Evolutionary conservation across 208 protist genomes (phyloP).

Genomic region (Trypanosoma platydactyli): DNA sequence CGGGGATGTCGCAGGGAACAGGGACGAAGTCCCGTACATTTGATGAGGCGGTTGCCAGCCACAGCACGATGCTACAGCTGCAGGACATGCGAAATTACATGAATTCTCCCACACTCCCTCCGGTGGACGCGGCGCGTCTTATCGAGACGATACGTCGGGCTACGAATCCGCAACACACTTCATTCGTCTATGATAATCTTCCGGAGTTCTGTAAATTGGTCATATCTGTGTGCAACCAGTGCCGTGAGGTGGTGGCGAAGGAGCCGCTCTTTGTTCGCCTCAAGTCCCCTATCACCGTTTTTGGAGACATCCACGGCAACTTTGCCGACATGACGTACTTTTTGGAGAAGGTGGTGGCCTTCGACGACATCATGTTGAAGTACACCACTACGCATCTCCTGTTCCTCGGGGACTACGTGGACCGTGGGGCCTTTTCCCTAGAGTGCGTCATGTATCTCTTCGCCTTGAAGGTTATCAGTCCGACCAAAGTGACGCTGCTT

Average conservation of each 20-base stretch:
- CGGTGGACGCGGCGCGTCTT: conserved; percentile 76
- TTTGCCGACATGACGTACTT: conserved; percentile 93
- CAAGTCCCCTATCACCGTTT: conserved; percentile 87
- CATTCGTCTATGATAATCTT: conserved; percentile 83
- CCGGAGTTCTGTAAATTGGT: conserved; percentile 85
- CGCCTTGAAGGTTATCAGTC: conserved; percentile 88
- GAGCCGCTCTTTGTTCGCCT: conserved; percentile 89
- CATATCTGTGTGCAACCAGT: conserved; percentile 84
- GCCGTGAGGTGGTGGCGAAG: conserved; percentile 81
- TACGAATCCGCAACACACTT: conserved; percentile 67
- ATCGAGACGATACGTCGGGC: conserved; percentile 86
- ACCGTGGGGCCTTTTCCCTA: conserved; percentile 92
- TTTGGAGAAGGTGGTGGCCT: conserved; percentile 84
- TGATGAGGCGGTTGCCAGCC: conserved; percentile 85
- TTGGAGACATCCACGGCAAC: conserved; percentile 94
- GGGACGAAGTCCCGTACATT: conserved; percentile 44
- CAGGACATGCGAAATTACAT: conserved; percentile 89
- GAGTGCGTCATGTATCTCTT: conserved; percentile 91
- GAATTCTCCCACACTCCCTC: conserved; percentile 84
- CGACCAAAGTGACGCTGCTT: conserved; percentile 89
- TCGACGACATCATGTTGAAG: conserved; percentile 90
- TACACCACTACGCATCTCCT: conserved; percentile 93
- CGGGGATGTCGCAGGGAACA: conserved; percentile 42
- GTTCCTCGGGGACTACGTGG: conserved; percentile 99
- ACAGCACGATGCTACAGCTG: conserved; percentile 89